Evolutionary conservation across 2,329 filamentous ascomycete genomes (phyloP).

Genomic region (Lachnellula occidentalis): DNA sequence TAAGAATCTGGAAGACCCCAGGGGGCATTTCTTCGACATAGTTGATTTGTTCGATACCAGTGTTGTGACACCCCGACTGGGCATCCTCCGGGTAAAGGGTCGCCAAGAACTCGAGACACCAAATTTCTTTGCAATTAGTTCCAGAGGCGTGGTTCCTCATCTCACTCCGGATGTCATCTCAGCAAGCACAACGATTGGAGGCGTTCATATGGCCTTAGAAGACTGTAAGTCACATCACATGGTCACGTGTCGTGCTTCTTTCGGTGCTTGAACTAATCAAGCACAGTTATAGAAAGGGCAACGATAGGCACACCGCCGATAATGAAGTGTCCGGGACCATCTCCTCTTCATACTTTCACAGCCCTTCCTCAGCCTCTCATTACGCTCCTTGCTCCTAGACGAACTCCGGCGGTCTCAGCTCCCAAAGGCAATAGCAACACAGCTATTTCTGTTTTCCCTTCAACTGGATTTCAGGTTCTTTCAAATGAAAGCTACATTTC

Average conservation of each 20-base stretch:
- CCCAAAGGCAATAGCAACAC: slow-evolving; percentile 66
- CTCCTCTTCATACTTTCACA: slow-evolving; percentile 69
- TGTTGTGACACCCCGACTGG: slow-evolving; percentile 22
- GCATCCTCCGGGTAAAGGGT: slow-evolving; percentile 49
- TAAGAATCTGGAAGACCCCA: slow-evolving; percentile 6
- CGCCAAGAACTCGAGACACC: slow-evolving; percentile 73
- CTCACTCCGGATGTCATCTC: slow-evolving; percentile 77
- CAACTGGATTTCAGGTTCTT: slow-evolving; percentile 74
- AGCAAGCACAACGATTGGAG: slow-evolving; percentile 58
- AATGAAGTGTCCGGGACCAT: slow-evolving; percentile 34
- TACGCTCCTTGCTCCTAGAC: slow-evolving; percentile 70
- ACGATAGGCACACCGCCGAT: slow-evolving; percentile 44
- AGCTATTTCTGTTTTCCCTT: slow-evolving; percentile 74
- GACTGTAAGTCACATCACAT: slow-evolving; percentile 67
- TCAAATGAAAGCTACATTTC: slow-evolving; percentile 63
- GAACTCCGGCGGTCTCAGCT: slow-evolving; percentile 68
- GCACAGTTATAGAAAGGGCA: slow-evolving; percentile 48
- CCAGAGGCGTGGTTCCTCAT: slow-evolving; percentile 81
- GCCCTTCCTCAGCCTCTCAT: slow-evolving; percentile 60
- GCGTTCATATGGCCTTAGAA: slow-evolving; percentile 78
- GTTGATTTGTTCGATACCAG: slow-evolving; percentile 14
- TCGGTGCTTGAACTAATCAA: slow-evolving; percentile 7
- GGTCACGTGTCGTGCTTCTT: slow-evolving; percentile 8
- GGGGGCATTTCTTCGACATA: slow-evolving; percentile 21
- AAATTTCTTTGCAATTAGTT: slow-evolving; percentile 73